Conservation (phyloP, 768 basidiomycete genomes). For the Lactarius trivialis region DNA sequence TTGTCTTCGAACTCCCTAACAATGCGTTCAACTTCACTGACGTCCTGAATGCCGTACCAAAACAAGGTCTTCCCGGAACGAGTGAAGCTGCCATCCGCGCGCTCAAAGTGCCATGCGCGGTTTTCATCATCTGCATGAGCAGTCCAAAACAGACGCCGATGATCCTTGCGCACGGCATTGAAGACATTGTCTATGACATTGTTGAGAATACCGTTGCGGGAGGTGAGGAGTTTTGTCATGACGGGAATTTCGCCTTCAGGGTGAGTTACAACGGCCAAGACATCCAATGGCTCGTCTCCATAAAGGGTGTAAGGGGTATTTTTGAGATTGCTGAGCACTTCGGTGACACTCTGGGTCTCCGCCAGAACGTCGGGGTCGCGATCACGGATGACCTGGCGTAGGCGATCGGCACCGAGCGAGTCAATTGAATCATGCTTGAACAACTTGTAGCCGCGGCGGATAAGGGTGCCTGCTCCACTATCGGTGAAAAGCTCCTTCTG, state of each 20-base stretch:
- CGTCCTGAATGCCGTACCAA: slow-evolving; percentile 95
- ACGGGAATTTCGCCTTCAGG: slow-evolving; percentile 85
- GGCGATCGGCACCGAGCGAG: slow-evolving; percentile 83
- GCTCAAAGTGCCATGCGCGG: slow-evolving; percentile 97
- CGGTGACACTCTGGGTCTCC: slow-evolving; percentile 80
- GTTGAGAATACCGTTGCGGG: slow-evolving; percentile 85
- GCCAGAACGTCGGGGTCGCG: slow-evolving; percentile 87
- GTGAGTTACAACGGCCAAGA: slow-evolving; percentile 88
- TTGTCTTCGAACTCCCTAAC: slow-evolving; percentile 64
- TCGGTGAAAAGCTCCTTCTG: slow-evolving; percentile 99
- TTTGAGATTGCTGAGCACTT: slow-evolving; percentile 76
- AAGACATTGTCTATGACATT: slow-evolving; percentile 97
- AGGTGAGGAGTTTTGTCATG: slow-evolving; percentile 87
- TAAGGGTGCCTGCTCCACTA: slow-evolving; percentile 94
- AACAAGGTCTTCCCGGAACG: slow-evolving; percentile 89
- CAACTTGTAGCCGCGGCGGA: slow-evolving; percentile 96
- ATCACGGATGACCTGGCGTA: slow-evolving; percentile 92
- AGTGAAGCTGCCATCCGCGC: slow-evolving; percentile 96
- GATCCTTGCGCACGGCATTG: slow-evolving; percentile 92
- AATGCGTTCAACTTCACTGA: slow-evolving; percentile 83
- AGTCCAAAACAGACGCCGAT: slow-evolving; percentile 96
- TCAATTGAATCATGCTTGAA: slow-evolving; percentile 83
- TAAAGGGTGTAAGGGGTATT: slow-evolving; percentile 87
- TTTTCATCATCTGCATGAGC: slow-evolving; percentile 94
- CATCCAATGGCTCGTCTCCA: slow-evolving; percentile 97